A percentile compares a stretch with the other conserved stretches of the same genome.
phyloP scores from a whole-genome alignment of 2,329 filamentous ascomycete species.

The Gliomastix tumulicola region DNA sequence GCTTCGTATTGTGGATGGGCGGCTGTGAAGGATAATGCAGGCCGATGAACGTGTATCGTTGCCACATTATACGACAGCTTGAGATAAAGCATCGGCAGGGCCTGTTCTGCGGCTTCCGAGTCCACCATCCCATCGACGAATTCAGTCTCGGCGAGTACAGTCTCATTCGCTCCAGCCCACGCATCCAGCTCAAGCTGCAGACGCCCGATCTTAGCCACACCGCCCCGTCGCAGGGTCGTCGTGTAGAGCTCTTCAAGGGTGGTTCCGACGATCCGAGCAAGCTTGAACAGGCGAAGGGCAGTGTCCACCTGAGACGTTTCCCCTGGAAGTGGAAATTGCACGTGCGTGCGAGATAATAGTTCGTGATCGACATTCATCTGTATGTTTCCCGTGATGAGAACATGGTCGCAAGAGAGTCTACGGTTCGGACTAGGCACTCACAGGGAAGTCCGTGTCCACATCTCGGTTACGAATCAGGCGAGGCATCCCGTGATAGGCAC shows the following conservation, averaged over 20 bases:
- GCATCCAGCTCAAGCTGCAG: conserved; percentile 14
- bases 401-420: conserved; percentile 11
- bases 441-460: conserved; percentile 15
- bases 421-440: conserved; percentile 13
- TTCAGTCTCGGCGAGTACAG: too few relatives aligned
- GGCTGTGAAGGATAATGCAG: conserved; percentile 13
- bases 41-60: conserved; percentile 14
- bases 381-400: too few relatives aligned
- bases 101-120: conserved; percentile 3
- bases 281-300: conserved; percentile 13
- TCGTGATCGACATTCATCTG: conserved; percentile 15
- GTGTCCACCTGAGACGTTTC: conserved; percentile 14
- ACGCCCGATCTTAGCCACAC: conserved; percentile 12
- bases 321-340: conserved; percentile 14
- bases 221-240: conserved; percentile 14
- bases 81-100: conserved; percentile 5
- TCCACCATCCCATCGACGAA: too few relatives aligned
- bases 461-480: conserved; percentile 16
- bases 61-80: conserved; percentile 9
- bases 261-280: conserved; percentile 13
- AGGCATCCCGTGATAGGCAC: conserved; percentile 15
- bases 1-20: conserved; percentile 1
- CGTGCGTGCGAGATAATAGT: conserved; percentile 11
- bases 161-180: conserved; percentile 9
- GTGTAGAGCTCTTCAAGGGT: conserved; percentile 14